phyloP scores from a whole-genome alignment of 352 stramenopile species.

The Phytophthora tubulina region DNA sequence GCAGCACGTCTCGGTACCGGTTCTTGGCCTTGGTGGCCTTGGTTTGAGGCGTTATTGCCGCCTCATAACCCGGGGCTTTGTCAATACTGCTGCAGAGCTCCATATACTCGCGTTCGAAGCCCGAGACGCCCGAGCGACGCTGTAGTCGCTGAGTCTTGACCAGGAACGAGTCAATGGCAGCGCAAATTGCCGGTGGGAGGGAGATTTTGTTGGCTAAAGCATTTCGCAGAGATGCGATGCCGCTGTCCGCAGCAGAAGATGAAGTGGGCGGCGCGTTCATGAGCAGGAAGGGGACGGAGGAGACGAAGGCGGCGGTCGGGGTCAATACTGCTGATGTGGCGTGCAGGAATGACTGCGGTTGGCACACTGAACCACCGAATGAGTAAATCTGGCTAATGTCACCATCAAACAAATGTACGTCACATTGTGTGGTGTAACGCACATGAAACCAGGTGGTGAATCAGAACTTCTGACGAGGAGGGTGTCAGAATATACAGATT shows the following conservation, averaged over 20 bases:
- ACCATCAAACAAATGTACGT: background rate
- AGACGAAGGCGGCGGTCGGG: background rate
- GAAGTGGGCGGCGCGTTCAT: slow-evolving; percentile 21
- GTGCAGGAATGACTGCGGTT: slow-evolving; percentile 29
- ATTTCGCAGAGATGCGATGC: slow-evolving; percentile 24
- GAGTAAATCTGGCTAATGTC: background rate
- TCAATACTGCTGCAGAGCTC: slow-evolving; percentile 74
- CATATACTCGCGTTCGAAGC: slow-evolving; percentile 75
- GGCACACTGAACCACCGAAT: slow-evolving; percentile 4
- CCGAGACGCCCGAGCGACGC: slow-evolving; percentile 37
- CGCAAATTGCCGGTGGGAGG: background rate
- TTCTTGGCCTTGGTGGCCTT: slow-evolving; percentile 80
- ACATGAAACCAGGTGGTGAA: background rate
- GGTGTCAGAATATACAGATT: too few species aligned
- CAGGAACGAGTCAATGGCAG: slow-evolving; percentile 39
- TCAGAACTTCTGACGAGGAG: too few species aligned
- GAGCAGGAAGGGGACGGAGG: slow-evolving; percentile 3
- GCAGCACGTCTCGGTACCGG: slow-evolving; percentile 80
- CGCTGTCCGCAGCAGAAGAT: slow-evolving; percentile 8
- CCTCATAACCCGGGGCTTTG: slow-evolving; percentile 60
- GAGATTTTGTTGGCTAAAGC: slow-evolving; percentile 9
- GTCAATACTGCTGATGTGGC: background rate
- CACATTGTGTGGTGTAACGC: background rate
- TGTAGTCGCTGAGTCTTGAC: slow-evolving; percentile 49
- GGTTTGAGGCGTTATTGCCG: slow-evolving; percentile 67